phyloP scores from a whole-genome alignment of 2,329 filamentous ascomycete genomes.

The Aureobasidium sp. region DNA sequence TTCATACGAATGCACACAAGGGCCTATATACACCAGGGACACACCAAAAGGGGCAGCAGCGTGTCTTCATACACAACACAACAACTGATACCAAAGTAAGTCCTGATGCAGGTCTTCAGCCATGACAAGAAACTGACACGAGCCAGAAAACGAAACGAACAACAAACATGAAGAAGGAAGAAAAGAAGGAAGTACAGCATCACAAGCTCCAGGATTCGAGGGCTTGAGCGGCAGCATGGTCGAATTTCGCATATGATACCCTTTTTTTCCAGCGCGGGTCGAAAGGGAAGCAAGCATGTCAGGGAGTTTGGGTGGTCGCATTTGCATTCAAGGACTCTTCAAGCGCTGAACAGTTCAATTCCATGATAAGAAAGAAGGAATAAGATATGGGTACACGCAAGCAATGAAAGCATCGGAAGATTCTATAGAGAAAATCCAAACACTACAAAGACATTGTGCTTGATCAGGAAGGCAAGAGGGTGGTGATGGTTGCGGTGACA shows the following conservation, averaged over 20 bases:
- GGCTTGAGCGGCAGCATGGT: background rate
- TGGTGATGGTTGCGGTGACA: background rate
- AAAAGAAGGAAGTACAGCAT: background rate
- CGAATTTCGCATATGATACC: background rate
- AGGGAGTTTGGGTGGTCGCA: slow-evolving; percentile 8
- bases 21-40: background rate
- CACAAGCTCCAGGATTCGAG: background rate
- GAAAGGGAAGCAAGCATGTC: background rate
- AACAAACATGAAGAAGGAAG: background rate
- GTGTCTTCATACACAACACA: background rate
- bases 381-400: background rate
- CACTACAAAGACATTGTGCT: background rate
- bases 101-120: background rate
- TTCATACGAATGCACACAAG: background rate
- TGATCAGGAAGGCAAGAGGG: background rate
- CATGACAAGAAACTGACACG: background rate
- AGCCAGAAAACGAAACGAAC: background rate
- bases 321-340: slow-evolving; percentile 3
- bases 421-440: background rate
- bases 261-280: background rate
- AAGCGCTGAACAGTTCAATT: slow-evolving; percentile 5
- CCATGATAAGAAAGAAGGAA: background rate
- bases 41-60: background rate
- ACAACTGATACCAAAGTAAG: background rate
- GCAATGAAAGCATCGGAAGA: background rate